Evolutionary conservation across 73 alveolate species (phyloP).

Genomic region (Stentor coeruleus): DNA sequence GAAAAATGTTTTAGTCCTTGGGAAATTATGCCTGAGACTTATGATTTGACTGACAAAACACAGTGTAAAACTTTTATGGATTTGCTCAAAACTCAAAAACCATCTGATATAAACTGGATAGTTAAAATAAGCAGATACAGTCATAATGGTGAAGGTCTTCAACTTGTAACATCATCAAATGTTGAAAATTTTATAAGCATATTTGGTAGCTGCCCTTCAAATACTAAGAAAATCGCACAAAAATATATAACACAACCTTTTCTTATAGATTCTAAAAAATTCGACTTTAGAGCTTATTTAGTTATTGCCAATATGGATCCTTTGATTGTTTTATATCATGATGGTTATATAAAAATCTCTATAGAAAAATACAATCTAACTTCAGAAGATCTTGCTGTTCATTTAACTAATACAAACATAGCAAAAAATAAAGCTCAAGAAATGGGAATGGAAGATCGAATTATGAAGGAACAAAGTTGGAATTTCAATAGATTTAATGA

Average conservation of each 20-base stretch:
- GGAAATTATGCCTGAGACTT: neutral
- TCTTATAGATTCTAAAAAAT: neutral
- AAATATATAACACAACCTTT: slow-evolving; percentile 15
- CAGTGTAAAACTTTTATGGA: neutral
- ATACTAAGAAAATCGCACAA: neutral
- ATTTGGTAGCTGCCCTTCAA: neutral
- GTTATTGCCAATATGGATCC: slow-evolving; percentile 21
- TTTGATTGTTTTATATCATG: neutral
- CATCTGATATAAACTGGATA: neutral
- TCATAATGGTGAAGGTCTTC: neutral
- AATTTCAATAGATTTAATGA: neutral
- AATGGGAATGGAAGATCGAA: neutral
- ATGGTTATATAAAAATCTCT: slow-evolving; percentile 2
- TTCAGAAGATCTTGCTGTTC: neutral
- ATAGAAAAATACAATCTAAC: neutral
- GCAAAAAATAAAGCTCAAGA: neutral
- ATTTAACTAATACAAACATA: neutral
- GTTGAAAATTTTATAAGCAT: neutral
- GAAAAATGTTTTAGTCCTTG: neutral
- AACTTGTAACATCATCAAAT: neutral
- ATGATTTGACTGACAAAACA: neutral
- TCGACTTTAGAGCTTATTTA: slow-evolving; percentile 14
- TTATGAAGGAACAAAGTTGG: neutral
- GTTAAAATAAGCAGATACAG: neutral
- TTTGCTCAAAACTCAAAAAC: neutral